These are phyloP conservation scores for Dioszegia hungarica DNA, from an alignment of 768 basidiomycete genomes.

Conservation along the genomic window DNA sequence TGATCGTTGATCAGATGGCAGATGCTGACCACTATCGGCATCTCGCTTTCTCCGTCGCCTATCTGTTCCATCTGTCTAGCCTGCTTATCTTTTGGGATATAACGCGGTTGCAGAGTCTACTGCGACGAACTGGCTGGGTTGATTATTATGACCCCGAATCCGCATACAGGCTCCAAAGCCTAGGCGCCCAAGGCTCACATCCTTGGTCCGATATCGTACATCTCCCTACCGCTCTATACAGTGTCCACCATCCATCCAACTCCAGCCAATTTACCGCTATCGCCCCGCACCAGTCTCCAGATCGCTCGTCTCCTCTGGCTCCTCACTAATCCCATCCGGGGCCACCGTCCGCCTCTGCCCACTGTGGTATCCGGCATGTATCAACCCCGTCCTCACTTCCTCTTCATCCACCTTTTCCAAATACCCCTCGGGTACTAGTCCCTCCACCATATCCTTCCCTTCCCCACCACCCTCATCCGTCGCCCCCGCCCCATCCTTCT, in stretches of 20 bases:
- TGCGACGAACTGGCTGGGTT: no score
- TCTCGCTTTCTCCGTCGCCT: no score
- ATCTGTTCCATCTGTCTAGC: no score
- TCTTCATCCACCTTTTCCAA: slow-evolving; percentile 14
- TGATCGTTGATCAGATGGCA: no score
- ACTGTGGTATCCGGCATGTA: neutral
- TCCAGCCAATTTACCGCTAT: neutral
- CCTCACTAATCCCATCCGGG: slow-evolving; percentile 4
- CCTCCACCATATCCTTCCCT: slow-evolving; percentile 1
- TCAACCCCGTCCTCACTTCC: neutral
- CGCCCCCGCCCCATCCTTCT: neutral
- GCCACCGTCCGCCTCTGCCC: slow-evolving; percentile 4
- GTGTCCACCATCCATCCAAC: neutral
- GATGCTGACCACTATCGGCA: no score
- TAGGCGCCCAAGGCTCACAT: no score
- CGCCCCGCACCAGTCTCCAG: slow-evolving; percentile 2
- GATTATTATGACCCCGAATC: no score
- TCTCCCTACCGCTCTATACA: neutral
- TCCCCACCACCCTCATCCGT: neutral
- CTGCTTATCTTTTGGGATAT: no score
- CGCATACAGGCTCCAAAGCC: no score
- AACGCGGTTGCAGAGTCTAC: no score
- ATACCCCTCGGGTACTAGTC: slow-evolving; percentile 22
- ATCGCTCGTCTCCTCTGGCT: slow-evolving; percentile 9
- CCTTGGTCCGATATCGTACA: no score